Conservation (phyloP, 805 yeast genomes). For the Metschnikowia borealis region DNA sequence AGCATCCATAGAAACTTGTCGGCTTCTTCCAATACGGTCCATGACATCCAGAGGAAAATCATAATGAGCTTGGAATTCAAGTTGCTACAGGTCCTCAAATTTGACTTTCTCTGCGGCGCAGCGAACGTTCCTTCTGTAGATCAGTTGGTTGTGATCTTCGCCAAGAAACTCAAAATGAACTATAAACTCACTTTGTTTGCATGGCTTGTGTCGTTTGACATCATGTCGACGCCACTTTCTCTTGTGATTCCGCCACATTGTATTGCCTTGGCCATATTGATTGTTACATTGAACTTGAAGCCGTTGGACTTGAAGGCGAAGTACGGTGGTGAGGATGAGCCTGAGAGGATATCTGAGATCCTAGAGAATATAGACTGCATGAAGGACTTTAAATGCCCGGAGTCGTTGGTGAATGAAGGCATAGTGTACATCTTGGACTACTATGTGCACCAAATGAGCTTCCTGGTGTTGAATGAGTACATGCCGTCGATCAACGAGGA, state of each 20-base stretch:
- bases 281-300: constrained; percentile 52
- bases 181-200: constrained; percentile 50
- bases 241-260: constrained; percentile 72
- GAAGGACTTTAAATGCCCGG: constrained; percentile 39
- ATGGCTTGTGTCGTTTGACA: constrained; percentile 77
- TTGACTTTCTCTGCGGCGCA: constrained; percentile 71
- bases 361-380: constrained; percentile 33
- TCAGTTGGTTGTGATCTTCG: constrained; percentile 58
- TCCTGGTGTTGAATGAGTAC: constrained; percentile 45
- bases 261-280: constrained; percentile 64
- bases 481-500: constrained; percentile 33
- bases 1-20: constrained; percentile 13
- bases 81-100: constrained; percentile 70
- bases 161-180: constrained; percentile 45
- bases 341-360: constrained; percentile 18
- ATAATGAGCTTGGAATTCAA: constrained; percentile 63
- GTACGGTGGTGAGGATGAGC: constrained; percentile 17
- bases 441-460: constrained; percentile 54
- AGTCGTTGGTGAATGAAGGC: constrained; percentile 45
- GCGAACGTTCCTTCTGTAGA: constrained; percentile 45
- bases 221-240: constrained; percentile 63
- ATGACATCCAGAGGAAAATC: constrained; percentile 55
- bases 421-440: constrained; percentile 56
- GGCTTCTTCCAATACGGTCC: constrained; percentile 13
- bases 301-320: constrained; percentile 27